These are phyloP conservation scores for Pelargonium citronellum DNA, from an alignment of 441 rosid genomes.

Conservation along the genomic window DNA sequence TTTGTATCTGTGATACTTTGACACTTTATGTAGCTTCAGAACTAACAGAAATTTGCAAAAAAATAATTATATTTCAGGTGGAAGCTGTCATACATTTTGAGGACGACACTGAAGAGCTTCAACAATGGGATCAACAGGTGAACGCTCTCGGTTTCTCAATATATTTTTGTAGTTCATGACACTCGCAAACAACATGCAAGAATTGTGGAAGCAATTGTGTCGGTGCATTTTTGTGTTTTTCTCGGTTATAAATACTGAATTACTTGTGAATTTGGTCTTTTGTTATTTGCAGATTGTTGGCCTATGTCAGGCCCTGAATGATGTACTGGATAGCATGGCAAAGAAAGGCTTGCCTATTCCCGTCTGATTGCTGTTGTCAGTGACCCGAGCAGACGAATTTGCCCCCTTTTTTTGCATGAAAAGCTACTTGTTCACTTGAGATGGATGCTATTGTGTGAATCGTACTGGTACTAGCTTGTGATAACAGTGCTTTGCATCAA, in stretches of 20 bases:
- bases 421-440: neutral
- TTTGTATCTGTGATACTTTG: neutral
- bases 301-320: conserved; percentile 87
- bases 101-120: conserved; percentile 91
- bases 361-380: conserved; percentile 31
- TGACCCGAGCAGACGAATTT: neutral
- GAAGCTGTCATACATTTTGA: conserved; percentile 97
- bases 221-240: neutral
- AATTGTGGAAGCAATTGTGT: neutral
- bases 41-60: neutral
- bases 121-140: conserved; percentile 99
- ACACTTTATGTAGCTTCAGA: neutral
- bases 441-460: neutral
- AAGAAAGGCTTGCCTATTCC: conserved; percentile 87
- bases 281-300: conserved; percentile 64
- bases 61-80: conserved; percentile 40
- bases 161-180: neutral
- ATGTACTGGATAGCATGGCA: conserved; percentile 83
- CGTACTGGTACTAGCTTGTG: neutral
- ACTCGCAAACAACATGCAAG: neutral
- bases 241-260: neutral
- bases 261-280: neutral
- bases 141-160: neutral
- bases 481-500: neutral
- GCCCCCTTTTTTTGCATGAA: neutral